Evolutionary conservation across 169 alveolate species (phyloP), one percentile per base, ranked within the genome.

Genomic region (Blepharisma undulans): DNA sequence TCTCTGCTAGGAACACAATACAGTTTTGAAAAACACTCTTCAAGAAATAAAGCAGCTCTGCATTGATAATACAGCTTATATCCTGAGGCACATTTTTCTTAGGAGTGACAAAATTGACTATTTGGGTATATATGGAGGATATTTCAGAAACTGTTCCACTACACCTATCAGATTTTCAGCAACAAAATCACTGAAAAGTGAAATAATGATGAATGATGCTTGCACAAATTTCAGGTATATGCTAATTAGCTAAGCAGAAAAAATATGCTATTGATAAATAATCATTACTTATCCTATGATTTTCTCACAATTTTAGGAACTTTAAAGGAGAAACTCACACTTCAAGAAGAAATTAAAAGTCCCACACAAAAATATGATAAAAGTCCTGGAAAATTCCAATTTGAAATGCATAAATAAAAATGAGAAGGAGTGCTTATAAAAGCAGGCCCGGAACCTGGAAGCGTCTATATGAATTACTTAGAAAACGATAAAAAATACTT

Each of bases 401-500:
- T 29, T 32, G n/a, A 27, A 60, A 4, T 86, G 27, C 91, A 72
- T 36, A 18, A 19, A 27, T 72, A 66, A 1, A 30, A 86, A 16
- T 14, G 36, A 18, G 72, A 36, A 19, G 61, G 66, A 1, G 72
- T n/a, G 72, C 27, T 71, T n/a, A 30, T 86, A 36, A 72, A 32
- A 60, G 71, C 91, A 27, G 33, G 30, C 1, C 29, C 22, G 7
- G 12, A 27, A 19, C 61, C 91, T 2, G 91, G 91, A 25, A 12
- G 91, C 7, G 61, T 86, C 66, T 86, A 86, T 61, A 61, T 86
- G 29, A 89, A 89, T 60, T 59, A 89, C 76, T 30, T 89, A 36
- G 92, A 89, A 71, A 77, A 79, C 19, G 92, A 80, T 80, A 80
- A 80, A 79, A 33, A 61, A 25, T 89, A 89, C 25, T 34, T 60